Evolutionary conservation across 768 basidiomycete species (phyloP).

Genomic region (Pleurotus tuoliensis): DNA sequence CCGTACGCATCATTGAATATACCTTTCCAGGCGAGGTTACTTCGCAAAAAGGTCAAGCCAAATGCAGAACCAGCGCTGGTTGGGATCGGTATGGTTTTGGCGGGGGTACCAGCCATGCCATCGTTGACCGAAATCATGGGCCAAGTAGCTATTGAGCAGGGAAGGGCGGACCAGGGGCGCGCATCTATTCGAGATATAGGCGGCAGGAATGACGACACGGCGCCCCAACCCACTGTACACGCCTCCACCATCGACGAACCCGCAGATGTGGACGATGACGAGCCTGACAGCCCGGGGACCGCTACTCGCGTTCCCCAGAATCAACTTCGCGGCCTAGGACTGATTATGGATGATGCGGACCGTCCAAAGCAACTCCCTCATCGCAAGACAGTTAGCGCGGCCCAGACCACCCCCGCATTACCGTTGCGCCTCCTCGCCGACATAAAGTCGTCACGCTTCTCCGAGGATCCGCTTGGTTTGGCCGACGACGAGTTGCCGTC

Average conservation of each 20-base stretch:
- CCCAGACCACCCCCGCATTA: slow-evolving; percentile 73
- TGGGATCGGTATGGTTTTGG: slow-evolving; percentile 80
- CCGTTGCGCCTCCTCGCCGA: slow-evolving; percentile 52
- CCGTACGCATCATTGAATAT: slow-evolving; percentile 65
- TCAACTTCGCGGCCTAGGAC: slow-evolving; percentile 10
- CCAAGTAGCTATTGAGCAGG: slow-evolving; percentile 86
- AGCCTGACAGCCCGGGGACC: slow-evolving; percentile 12
- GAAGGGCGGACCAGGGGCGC: slow-evolving; percentile 65
- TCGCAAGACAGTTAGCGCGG: slow-evolving; percentile 53
- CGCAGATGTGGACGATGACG: slow-evolving; percentile 25
- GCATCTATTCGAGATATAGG: slow-evolving; percentile 43
- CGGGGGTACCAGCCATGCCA: slow-evolving; percentile 76
- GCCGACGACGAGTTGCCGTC: slow-evolving; percentile 40
- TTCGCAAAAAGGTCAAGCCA: slow-evolving; percentile 64
- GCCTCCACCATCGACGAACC: slow-evolving; percentile 28
- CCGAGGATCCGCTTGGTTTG: slow-evolving; percentile 75
- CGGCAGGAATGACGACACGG: slow-evolving; percentile 36
- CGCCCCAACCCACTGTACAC: slow-evolving; percentile 20
- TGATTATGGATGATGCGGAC: slow-evolving; percentile 15
- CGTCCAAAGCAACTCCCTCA: slow-evolving; percentile 19
- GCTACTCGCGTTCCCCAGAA: slow-evolving; percentile 13
- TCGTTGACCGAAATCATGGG: slow-evolving; percentile 70
- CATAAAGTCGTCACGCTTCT: slow-evolving; percentile 50
- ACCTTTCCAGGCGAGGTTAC: slow-evolving; percentile 44
- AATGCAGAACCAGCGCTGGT: slow-evolving; percentile 73